A percentile compares a stretch with the other conserved stretches of the same genome.
Evolutionary conservation across 2,329 filamentous ascomycete genomes (phyloP).

Genomic region (Trichoderma simmonsii): DNA sequence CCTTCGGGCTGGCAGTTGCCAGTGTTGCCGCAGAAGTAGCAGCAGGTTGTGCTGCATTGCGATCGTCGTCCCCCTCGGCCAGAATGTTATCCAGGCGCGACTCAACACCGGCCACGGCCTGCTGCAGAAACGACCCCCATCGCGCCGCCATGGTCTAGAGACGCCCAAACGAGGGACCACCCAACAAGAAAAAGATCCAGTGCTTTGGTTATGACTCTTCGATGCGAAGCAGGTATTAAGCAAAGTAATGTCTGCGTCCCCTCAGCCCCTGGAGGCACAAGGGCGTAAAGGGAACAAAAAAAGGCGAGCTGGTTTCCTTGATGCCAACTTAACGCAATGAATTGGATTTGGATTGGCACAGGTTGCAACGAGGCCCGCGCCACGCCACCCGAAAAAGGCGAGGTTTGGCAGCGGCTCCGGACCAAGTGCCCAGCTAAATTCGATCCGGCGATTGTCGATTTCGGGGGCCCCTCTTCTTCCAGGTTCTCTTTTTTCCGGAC

Average conservation of each 20-base stretch:
- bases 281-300: background rate
- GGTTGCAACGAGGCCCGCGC: background rate
- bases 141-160: constrained; percentile 44
- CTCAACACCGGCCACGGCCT: constrained; percentile 91
- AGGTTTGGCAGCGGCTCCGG: constrained; percentile 1
- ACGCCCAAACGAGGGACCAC: background rate
- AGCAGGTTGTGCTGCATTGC: constrained; percentile 26
- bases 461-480: background rate
- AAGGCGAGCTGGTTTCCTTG: background rate
- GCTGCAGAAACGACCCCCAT: constrained; percentile 81
- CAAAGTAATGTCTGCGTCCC: background rate
- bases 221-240: background rate
- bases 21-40: background rate
- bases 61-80: constrained; percentile 60
- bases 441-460: background rate
- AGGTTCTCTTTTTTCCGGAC: background rate
- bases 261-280: constrained; percentile 14
- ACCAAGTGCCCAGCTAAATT: background rate
- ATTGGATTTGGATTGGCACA: background rate
- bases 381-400: constrained; percentile 1
- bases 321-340: background rate
- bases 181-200: background rate
- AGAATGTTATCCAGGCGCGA: constrained; percentile 89
- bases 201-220: background rate
- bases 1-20: background rate